These are phyloP conservation scores for Stagonosporopsis vannaccii DNA, from an alignment of 2,329 filamentous ascomycete species.

Conservation along the genomic window DNA sequence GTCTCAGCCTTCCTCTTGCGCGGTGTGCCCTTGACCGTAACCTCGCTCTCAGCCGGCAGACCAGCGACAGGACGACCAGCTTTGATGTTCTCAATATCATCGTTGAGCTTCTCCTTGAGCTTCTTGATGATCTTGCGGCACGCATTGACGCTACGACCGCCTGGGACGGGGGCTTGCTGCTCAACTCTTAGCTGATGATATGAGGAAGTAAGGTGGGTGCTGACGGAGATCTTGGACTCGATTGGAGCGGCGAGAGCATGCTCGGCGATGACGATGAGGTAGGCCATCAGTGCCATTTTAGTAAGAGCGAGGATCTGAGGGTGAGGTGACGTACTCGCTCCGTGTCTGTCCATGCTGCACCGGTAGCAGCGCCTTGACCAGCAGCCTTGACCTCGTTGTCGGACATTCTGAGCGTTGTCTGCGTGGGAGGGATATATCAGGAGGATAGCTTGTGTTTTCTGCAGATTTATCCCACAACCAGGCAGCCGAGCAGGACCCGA, in stretches of 20 bases:
- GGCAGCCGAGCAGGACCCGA: background rate
- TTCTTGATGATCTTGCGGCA: conserved; percentile 36
- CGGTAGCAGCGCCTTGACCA: conserved; percentile 21
- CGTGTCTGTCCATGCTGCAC: conserved; percentile 30
- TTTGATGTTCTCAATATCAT: conserved; percentile 34
- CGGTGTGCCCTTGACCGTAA: conserved; percentile 17
- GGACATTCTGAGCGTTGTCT: background rate
- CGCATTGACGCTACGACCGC: conserved; percentile 31
- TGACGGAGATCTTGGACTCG: conserved; percentile 26
- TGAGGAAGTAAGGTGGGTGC: background rate
- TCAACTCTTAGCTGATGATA: background rate
- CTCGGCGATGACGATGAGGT: conserved; percentile 31
- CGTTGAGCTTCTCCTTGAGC: conserved; percentile 35
- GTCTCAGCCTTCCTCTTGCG: conserved; percentile 19
- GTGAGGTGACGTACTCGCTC: conserved; percentile 22
- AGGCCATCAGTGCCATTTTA: conserved; percentile 27
- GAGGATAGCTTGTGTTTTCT: background rate
- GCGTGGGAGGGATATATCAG: background rate
- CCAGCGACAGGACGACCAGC: conserved; percentile 13
- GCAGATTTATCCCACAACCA: too few species aligned
- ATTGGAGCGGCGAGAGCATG: conserved; percentile 23
- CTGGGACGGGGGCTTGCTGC: conserved; percentile 33
- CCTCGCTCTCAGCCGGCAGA: conserved; percentile 1
- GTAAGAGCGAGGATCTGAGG: background rate
- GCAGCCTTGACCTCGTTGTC: conserved; percentile 11